Percentiles rank a stretch among this genome's conserved stretches.
phyloP scores from a whole-genome alignment of 257 asterid genomes.

The Jaltomata sinuosa region DNA sequence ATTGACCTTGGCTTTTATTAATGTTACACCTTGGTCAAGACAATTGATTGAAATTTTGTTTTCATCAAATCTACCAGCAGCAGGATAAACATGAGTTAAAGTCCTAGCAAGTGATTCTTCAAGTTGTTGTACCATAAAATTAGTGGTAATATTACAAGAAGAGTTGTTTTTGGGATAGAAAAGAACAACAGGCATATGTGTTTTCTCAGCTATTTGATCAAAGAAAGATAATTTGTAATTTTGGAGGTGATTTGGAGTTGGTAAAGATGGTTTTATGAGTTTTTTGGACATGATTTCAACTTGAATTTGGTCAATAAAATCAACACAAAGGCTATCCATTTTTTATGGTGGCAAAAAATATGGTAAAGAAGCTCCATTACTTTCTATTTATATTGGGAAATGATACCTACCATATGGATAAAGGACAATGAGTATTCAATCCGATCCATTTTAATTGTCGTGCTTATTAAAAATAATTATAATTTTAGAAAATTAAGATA shows the following conservation, averaged over 20 bases:
- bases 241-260: conserved; percentile 21
- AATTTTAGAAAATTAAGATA: too few relatives aligned
- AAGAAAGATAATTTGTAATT: conserved; percentile 23
- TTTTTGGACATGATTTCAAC: not conserved
- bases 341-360: not conserved
- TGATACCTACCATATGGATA: too few relatives aligned
- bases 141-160: not conserved
- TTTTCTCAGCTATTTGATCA: conserved; percentile 20
- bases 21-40: conserved; percentile 25
- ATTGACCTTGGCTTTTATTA: conserved; percentile 5
- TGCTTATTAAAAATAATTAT: too few relatives aligned
- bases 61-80: conserved; percentile 20
- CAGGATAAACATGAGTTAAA: not conserved
- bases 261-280: not conserved
- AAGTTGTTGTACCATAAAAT: not conserved
- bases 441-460: too few relatives aligned
- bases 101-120: conserved; percentile 21
- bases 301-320: not conserved
- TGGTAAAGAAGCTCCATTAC: too few relatives aligned
- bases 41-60: conserved; percentile 15
- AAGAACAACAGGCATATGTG: conserved; percentile 12
- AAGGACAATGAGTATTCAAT: too few relatives aligned
- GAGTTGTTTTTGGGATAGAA: conserved; percentile 7
- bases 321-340: not conserved
- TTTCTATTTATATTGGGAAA: too few relatives aligned